Base-by-base conservation (phyloP, 1,284 basidiomycete genomes). In the Sparassis latifolia region DNA sequence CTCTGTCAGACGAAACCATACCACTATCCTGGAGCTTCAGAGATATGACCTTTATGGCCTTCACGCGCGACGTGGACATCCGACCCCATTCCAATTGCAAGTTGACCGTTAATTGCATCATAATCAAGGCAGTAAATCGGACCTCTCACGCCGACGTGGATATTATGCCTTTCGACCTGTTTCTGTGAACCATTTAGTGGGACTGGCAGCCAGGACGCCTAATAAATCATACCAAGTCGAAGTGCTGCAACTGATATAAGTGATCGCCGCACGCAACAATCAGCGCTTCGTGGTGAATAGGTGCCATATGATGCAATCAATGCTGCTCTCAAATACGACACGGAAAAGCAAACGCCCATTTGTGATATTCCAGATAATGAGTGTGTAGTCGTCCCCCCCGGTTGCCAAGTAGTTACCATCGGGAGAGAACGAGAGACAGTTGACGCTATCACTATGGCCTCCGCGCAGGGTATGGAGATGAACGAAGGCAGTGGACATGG, bases 231-330 rank as follows among this genome's bases (percentile, higher is more conserved):
- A 47, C 45, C 10, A 38, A 31, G 9, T n/a, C 28, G 7, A 47
- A 47, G 2, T 12, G 3, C 5, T 29, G 37, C 5, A 47, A 9
- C 27, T 47, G 45, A 2, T 5, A 12, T 7, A 47, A 20, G 27
- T 27, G 5, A 5, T 38, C 45, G 10, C 39, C 6, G 12, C 45
- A 47, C 5, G 35, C 45, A 28, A 47, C 39, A 12, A 47, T 40
- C 10, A 47, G 3, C 10, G 45, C 40, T 10, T 47, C 39, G 7
- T 10, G 29, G 10, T 40, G 27, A 28, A 40, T n/a, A 2, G 45
- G 45, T 47, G 45, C 45, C 45, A 47, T 3, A 47, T 10, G 20
- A 47, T 12, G 39, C 33, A 40, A 38, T 47, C 45, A 4, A 47
- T 38, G 12, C 5, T 28, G 30, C 35, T 38, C 4, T 47, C 39